Percentiles rank a stretch among this genome's conserved stretches.
Evolutionary conservation across 768 basidiomycete species (phyloP).

Genomic region (Mycena epipterygia): DNA sequence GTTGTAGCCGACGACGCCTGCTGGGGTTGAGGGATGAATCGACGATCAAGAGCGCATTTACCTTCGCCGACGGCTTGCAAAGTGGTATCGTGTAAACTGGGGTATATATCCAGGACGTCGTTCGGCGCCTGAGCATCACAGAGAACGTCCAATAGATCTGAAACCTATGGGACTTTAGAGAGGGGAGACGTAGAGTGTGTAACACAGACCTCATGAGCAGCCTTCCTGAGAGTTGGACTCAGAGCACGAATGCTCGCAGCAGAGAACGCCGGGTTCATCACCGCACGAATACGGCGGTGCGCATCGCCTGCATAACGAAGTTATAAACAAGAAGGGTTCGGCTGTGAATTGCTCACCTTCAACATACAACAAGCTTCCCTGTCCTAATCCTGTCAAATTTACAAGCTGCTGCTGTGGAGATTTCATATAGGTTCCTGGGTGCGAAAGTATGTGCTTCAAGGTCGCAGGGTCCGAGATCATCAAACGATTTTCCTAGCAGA

Average conservation of each 20-base stretch:
- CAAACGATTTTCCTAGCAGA: slow-evolving; percentile 28
- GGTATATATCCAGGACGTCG: slow-evolving; percentile 32
- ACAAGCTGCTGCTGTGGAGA: slow-evolving; percentile 32
- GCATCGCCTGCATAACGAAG: slow-evolving; percentile 11
- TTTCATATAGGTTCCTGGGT: slow-evolving; percentile 30
- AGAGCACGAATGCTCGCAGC: slow-evolving; percentile 31
- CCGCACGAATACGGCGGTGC: slow-evolving; percentile 33
- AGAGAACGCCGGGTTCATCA: slow-evolving; percentile 34
- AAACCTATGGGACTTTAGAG: slow-evolving; percentile 14
- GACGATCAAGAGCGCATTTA: background rate
- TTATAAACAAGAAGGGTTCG: background rate
- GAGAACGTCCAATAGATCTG: slow-evolving; percentile 28
- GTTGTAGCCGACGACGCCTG: slow-evolving; percentile 35
- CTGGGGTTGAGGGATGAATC: background rate
- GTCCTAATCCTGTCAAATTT: slow-evolving; percentile 28
- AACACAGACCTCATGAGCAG: slow-evolving; percentile 21
- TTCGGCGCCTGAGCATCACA: slow-evolving; percentile 23
- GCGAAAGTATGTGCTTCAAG: slow-evolving; percentile 26
- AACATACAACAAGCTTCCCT: slow-evolving; percentile 29
- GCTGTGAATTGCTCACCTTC: slow-evolving; percentile 9
- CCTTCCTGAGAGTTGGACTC: slow-evolving; percentile 30
- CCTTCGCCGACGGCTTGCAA: slow-evolving; percentile 35
- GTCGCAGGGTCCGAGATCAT: slow-evolving; percentile 34
- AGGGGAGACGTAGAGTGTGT: background rate
- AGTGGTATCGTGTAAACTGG: slow-evolving; percentile 31